Conservation (phyloP, 202 grass and related monocot species). For the Alloteropsis angusta region DNA sequence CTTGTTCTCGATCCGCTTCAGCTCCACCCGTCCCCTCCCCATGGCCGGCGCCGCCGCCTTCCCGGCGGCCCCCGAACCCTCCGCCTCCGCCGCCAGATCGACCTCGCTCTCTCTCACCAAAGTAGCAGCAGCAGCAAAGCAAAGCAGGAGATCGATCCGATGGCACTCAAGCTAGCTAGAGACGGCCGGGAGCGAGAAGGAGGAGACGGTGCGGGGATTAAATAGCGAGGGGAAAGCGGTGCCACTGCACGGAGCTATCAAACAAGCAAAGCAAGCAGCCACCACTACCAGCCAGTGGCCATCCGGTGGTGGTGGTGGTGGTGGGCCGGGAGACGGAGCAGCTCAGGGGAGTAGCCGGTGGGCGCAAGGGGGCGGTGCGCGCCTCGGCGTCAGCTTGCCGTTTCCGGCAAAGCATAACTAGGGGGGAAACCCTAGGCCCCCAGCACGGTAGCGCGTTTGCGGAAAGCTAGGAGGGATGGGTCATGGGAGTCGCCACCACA, state of each 20-base stretch:
- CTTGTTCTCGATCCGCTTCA: constrained; percentile 50
- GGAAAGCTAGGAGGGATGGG: constrained; percentile 20
- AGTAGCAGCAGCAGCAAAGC: background rate
- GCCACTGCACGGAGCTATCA: background rate
- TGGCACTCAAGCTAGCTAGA: no score
- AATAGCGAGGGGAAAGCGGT: background rate
- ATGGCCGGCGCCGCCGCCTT: background rate
- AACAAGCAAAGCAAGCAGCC: background rate
- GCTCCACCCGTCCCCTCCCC: constrained; percentile 40
- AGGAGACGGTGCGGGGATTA: background rate
- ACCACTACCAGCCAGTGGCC: background rate
- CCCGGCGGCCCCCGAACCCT: background rate
- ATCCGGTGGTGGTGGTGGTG: background rate
- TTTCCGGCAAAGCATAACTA: constrained; percentile 32
- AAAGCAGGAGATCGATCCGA: background rate
- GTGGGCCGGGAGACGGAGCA: background rate
- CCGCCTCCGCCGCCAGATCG: background rate
- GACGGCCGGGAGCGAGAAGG: background rate
- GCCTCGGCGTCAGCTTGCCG: background rate
- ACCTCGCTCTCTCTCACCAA: background rate
- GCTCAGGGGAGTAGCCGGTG: constrained; percentile 9
- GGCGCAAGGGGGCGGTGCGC: background rate
- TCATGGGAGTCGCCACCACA: background rate
- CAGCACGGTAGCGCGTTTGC: constrained; percentile 27
- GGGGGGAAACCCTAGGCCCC: constrained; percentile 34